A percentile compares a stretch with the other conserved stretches of the same genome.
Conservation (phyloP, 345 rosid genomes). For the Dipteronia sinensis region DNA sequence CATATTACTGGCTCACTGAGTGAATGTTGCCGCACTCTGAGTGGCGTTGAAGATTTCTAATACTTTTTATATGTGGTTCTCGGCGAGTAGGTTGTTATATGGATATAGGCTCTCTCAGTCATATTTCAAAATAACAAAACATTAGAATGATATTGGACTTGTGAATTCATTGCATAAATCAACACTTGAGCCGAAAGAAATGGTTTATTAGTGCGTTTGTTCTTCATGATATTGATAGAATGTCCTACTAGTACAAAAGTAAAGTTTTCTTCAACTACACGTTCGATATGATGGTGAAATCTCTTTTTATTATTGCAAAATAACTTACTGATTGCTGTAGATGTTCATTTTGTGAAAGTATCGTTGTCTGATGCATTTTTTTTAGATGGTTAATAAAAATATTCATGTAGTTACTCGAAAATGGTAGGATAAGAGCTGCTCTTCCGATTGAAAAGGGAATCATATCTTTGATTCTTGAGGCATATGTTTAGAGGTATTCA, state of each 20-base stretch:
- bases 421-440: conserved; percentile 7
- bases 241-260: conserved; percentile 20
- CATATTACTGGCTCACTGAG: conserved; percentile 21
- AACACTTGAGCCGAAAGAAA: conserved; percentile 54
- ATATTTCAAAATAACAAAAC: conserved; percentile 24
- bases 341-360: conserved; percentile 18
- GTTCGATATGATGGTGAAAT: conserved; percentile 26
- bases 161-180: conserved; percentile 34
- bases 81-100: conserved; percentile 29
- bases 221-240: conserved; percentile 36
- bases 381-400: neutral
- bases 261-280: conserved; percentile 33
- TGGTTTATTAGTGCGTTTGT: conserved; percentile 43
- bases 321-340: conserved; percentile 21
- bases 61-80: conserved; percentile 20
- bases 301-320: conserved; percentile 22
- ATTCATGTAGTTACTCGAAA: conserved; percentile 11
- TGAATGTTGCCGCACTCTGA: conserved; percentile 17
- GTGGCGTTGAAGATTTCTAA: conserved; percentile 21
- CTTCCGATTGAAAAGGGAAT: conserved; percentile 19
- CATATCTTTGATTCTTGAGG: conserved; percentile 18
- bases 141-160: conserved; percentile 34
- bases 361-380: conserved; percentile 19
- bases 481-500: conserved; percentile 14
- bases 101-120: conserved; percentile 24